These are phyloP conservation scores for Aspergillus sp. DNA, from an alignment of 2,329 filamentous ascomycete species.

Conservation along the genomic window DNA sequence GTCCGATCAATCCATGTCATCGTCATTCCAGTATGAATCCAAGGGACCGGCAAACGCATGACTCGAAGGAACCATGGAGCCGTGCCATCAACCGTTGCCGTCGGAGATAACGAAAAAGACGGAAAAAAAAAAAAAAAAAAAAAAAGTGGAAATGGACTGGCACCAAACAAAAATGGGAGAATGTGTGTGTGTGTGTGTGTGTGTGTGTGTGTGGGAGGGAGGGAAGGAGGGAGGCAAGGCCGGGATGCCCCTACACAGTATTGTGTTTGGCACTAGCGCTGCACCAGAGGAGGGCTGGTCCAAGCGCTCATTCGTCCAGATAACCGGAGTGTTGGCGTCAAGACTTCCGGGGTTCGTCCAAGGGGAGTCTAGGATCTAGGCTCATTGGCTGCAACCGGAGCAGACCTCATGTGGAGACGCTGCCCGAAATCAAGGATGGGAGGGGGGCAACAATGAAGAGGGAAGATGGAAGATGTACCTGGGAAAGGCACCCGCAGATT, in stretches of 20 bases:
- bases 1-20: not conserved
- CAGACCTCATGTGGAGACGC: slow-evolving; percentile 3
- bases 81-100: not conserved
- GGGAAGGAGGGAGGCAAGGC: not conserved
- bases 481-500: not conserved
- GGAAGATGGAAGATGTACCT: not conserved
- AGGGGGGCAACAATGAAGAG: not conserved
- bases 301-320: slow-evolving; percentile 2
- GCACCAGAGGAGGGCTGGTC: not conserved
- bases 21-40: not conserved
- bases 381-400: slow-evolving; percentile 2
- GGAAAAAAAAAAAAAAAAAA: not conserved
- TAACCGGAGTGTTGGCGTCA: slow-evolving; percentile 16
- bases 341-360: slow-evolving; percentile 2
- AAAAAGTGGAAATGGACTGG: no score
- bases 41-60: slow-evolving; percentile 9
- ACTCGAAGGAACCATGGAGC: slow-evolving; percentile 10
- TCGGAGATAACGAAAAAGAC: not conserved
- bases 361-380: not conserved
- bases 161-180: not conserved
- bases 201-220: not conserved
- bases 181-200: no score
- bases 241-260: not conserved
- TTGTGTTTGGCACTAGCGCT: slow-evolving; percentile 2
- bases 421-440: slow-evolving; percentile 12